A percentile compares a stretch with the other conserved stretches of the same genome.
phyloP scores from a whole-genome alignment of 768 basidiomycete genomes.

The Psilocybe subaeruginosa region DNA sequence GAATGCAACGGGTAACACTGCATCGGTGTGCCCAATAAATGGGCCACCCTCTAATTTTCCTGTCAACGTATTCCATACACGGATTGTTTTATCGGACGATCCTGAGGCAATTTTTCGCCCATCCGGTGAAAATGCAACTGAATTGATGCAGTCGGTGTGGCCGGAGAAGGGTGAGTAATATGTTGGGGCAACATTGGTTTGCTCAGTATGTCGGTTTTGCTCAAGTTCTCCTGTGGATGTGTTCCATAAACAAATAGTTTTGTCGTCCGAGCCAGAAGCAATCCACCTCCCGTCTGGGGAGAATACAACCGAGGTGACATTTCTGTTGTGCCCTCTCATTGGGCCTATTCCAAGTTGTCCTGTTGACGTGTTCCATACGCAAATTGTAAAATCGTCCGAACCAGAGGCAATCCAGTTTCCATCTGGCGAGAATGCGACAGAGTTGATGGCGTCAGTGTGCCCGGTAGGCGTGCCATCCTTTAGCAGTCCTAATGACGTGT shows the following conservation, averaged over 20 bases:
- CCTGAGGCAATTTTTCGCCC: neutral
- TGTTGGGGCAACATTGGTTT: no score
- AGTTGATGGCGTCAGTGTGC: neutral
- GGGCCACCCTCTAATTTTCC: neutral
- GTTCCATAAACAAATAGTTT: conserved; percentile 24
- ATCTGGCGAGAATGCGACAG: conserved; percentile 19
- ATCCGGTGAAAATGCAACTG: neutral
- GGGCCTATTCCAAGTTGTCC: neutral
- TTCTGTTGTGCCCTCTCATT: neutral
- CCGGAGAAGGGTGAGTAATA: neutral
- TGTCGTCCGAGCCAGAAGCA: conserved; percentile 38
- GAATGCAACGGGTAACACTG: neutral
- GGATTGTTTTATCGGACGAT: conserved; percentile 1
- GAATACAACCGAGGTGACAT: conserved; percentile 19
- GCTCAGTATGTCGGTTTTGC: no score
- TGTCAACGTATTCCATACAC: neutral
- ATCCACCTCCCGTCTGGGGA: conserved; percentile 25
- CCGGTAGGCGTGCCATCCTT: neutral
- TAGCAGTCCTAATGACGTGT: neutral
- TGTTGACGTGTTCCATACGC: conserved; percentile 1
- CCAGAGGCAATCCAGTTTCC: conserved; percentile 8
- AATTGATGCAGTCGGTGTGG: neutral
- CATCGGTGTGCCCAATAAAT: neutral
- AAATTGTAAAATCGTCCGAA: neutral
- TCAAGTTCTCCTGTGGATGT: neutral